These are phyloP conservation scores for Secale cereale DNA, from an alignment of 176 grass and related monocot species.

Conservation along the genomic window DNA sequence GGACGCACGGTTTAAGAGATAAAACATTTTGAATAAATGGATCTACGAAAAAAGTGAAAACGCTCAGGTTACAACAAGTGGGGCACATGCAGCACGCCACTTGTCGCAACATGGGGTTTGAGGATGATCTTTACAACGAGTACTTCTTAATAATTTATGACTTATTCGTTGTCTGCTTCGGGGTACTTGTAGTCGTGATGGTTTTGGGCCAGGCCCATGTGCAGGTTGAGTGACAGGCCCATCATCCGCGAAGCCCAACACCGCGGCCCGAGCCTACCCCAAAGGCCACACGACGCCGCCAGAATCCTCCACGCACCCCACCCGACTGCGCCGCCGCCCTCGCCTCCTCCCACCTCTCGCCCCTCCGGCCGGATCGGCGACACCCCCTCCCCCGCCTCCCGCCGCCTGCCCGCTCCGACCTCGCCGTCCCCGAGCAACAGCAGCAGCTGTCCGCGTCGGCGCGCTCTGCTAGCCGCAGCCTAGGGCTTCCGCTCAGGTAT, in stretches of 20 bases:
- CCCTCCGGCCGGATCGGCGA: slow-evolving; percentile 18
- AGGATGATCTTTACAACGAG: too few species aligned
- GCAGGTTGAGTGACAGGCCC: too few species aligned
- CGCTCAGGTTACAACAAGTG: too few species aligned
- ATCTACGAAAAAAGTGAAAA: too few species aligned
- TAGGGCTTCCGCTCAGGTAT: slow-evolving; percentile 28
- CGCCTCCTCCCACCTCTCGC: background rate
- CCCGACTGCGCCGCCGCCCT: slow-evolving; percentile 11
- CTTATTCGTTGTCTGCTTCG: too few species aligned
- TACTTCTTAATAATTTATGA: too few species aligned
- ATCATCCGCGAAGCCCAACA: background rate
- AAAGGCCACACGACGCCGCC: background rate
- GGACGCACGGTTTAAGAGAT: too few species aligned
- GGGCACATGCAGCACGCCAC: too few species aligned
- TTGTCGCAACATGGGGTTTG: too few species aligned
- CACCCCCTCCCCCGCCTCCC: background rate
- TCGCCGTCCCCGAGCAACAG: background rate
- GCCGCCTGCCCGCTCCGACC: background rate
- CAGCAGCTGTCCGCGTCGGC: background rate
- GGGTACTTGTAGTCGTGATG: too few species aligned
- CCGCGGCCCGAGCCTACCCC: background rate
- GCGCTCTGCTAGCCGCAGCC: background rate
- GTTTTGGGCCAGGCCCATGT: too few species aligned
- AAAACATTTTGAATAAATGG: too few species aligned
- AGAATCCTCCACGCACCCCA: background rate